These are phyloP conservation scores for Ophiostoma novo-ulmi DNA, from an alignment of 2,329 filamentous ascomycete genomes.

Conservation along the genomic window DNA sequence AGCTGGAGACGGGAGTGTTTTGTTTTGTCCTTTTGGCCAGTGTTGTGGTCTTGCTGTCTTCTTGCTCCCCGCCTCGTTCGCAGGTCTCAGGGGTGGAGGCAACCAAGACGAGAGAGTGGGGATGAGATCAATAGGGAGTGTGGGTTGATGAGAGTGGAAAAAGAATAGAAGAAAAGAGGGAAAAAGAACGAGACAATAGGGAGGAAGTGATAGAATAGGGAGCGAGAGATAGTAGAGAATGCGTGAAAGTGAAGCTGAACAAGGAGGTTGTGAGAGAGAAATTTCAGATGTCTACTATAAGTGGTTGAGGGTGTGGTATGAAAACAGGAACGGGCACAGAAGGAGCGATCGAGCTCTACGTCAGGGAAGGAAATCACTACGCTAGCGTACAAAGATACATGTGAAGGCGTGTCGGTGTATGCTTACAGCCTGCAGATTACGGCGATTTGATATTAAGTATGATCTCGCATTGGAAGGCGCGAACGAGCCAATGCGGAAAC, in stretches of 20 bases:
- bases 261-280: not conserved
- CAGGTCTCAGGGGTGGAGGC: constrained; percentile 14
- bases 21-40: not conserved
- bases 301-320: not conserved
- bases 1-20: not conserved
- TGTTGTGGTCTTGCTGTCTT: constrained; percentile 14
- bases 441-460: too few species aligned
- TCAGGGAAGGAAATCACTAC: constrained; percentile 3
- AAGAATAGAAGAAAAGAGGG: not conserved
- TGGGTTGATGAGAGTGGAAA: constrained; percentile 6
- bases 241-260: not conserved
- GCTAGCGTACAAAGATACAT: not conserved
- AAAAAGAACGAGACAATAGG: not conserved
- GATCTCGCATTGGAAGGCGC: not conserved
- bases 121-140: constrained; percentile 5
- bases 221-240: not conserved
- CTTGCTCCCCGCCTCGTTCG: constrained; percentile 7
- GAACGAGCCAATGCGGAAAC: not conserved
- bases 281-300: not conserved
- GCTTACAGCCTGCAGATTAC: not conserved
- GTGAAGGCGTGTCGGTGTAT: not conserved
- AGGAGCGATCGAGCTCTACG: constrained; percentile 4
- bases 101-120: constrained; percentile 12
- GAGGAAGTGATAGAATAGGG: not conserved
- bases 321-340: not conserved